Percentiles rank a stretch among this genome's conserved stretches.
phyloP scores from a whole-genome alignment of 169 alveolate species.

The Cryptosporidium tyzzeri region DNA sequence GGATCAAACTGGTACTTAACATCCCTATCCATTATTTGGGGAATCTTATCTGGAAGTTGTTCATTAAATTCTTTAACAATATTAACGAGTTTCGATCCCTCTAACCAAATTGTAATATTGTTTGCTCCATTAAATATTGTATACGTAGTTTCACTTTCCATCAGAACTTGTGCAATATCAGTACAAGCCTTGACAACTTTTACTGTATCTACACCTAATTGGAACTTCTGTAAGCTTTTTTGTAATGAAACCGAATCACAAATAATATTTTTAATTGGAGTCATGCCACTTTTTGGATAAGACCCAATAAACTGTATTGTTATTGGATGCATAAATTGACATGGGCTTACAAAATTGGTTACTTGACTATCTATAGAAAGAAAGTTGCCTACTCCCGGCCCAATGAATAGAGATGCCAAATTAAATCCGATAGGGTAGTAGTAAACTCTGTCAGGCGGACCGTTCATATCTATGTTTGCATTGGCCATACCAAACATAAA shows the following conservation, averaged over 20 bases:
- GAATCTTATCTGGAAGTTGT: constrained; percentile 56
- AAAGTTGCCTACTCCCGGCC: constrained; percentile 60
- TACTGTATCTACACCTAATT: constrained; percentile 42
- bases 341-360: constrained; percentile 68
- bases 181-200: constrained; percentile 67
- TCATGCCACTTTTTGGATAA: constrained; percentile 48
- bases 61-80: constrained; percentile 36
- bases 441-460: constrained; percentile 55
- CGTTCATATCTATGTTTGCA: constrained; percentile 31
- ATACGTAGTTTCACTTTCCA: constrained; percentile 46
- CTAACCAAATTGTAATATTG: constrained; percentile 70
- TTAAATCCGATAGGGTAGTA: constrained; percentile 70
- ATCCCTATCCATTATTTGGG: constrained; percentile 42
- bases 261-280: constrained; percentile 54
- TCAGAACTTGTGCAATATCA: constrained; percentile 32
- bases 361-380: constrained; percentile 69
- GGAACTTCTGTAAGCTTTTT: constrained; percentile 25
- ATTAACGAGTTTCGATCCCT: constrained; percentile 55
- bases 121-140: constrained; percentile 61
- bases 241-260: constrained; percentile 50
- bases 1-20: constrained; percentile 64
- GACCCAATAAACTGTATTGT: constrained; percentile 68
- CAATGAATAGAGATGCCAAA: constrained; percentile 39
- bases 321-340: constrained; percentile 75
- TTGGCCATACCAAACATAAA: not conserved